Evolutionary conservation across 2,329 filamentous ascomycete species (phyloP).

Genomic region (Apiospora hydei): DNA sequence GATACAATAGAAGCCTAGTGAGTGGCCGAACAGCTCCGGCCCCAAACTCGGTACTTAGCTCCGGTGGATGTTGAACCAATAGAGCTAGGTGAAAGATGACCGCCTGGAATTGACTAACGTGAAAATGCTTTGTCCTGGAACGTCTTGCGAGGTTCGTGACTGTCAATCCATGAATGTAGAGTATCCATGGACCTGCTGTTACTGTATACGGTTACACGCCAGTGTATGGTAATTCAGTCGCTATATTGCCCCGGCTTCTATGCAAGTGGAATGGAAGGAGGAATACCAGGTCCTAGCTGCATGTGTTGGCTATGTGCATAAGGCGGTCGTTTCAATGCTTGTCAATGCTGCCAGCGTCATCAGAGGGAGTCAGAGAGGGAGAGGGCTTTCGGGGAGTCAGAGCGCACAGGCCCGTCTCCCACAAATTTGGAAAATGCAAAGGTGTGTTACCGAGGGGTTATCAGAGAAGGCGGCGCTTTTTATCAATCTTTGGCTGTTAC

Average conservation of each 20-base stretch:
- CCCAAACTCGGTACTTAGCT: background rate
- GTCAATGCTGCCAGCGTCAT: background rate
- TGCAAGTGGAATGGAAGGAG: background rate
- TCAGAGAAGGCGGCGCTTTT: background rate
- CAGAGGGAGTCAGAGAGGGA: background rate
- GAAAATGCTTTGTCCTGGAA: background rate
- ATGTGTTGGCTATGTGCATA: background rate
- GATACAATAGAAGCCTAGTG: background rate
- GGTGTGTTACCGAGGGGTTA: constrained; percentile 17
- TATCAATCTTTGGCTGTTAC: constrained; percentile 3
- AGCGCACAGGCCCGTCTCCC: constrained; percentile 3
- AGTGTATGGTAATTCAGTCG: background rate
- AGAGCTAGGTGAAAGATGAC: background rate
- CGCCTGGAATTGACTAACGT: background rate
- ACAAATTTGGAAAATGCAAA: constrained; percentile 22
- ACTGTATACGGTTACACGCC: background rate
- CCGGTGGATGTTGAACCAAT: background rate
- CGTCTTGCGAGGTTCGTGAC: background rate
- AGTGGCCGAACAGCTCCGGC: background rate
- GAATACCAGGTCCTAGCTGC: background rate
- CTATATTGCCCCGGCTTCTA: background rate
- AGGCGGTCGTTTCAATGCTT: background rate
- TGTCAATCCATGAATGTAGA: background rate
- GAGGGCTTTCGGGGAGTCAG: constrained; percentile 15
- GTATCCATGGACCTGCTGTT: background rate